Evolutionary conservation across 2,329 filamentous ascomycete genomes (phyloP).

Genomic region (Trichoderma gracile): DNA sequence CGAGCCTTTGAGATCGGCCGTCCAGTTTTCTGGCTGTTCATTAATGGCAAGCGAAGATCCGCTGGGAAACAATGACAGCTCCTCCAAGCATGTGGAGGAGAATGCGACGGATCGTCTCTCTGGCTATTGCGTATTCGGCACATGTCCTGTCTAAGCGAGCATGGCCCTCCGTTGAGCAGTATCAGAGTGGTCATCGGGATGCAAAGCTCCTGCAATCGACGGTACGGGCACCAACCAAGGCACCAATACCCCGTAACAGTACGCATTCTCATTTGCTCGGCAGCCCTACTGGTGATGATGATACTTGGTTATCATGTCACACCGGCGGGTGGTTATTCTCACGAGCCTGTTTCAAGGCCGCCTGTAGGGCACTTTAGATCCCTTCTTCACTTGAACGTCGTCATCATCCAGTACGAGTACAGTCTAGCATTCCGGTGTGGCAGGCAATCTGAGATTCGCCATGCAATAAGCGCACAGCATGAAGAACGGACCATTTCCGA

Average conservation of each 20-base stretch:
- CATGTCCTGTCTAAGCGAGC: constrained; percentile 6
- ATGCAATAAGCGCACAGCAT: not conserved
- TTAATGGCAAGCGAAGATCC: constrained; percentile 14
- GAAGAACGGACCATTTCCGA: constrained; percentile 8
- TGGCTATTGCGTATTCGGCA: constrained; percentile 2
- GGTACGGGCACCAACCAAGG: not conserved
- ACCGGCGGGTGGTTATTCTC: not conserved
- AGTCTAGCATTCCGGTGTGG: not conserved
- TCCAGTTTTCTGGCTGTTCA: not conserved
- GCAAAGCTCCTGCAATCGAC: not conserved
- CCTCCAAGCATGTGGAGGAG: not conserved
- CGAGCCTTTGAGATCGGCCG: constrained; percentile 12
- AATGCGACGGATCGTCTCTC: not conserved
- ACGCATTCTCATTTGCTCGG: not conserved
- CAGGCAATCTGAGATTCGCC: constrained; percentile 7
- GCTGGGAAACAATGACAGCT: constrained; percentile 2
- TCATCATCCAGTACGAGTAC: not conserved
- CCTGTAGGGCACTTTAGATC: not conserved
- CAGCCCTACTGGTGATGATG: not conserved
- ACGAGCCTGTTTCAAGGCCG: not conserved
- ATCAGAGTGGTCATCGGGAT: not conserved
- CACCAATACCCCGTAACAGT: not conserved
- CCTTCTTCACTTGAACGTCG: not conserved
- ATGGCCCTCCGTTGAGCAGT: not conserved
- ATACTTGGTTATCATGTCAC: constrained; percentile 1